phyloP scores from a whole-genome alignment of 495 filamentous ascomycete genomes.

The Hypoxylon fuscum region DNA sequence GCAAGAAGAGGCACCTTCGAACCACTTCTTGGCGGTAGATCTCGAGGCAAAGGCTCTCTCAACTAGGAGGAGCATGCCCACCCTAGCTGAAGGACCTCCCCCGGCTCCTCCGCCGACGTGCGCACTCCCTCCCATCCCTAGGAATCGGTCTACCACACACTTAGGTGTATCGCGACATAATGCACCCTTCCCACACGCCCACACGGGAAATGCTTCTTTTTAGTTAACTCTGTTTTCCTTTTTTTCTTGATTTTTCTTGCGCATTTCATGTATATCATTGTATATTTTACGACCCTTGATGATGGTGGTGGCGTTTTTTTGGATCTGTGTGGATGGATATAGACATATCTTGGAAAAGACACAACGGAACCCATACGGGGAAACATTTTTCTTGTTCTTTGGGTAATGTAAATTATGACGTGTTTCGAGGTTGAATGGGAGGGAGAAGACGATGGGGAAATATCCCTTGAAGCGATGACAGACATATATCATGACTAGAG shows the following conservation, averaged over 20 bases:
- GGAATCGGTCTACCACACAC: slow-evolving; percentile 24
- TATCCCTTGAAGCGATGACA: slow-evolving; percentile 9
- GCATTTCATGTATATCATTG: slow-evolving; percentile 35
- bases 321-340: slow-evolving; percentile 6
- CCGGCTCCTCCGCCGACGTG: slow-evolving; percentile 69
- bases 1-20: slow-evolving; percentile 39
- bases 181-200: neutral
- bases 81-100: slow-evolving; percentile 66
- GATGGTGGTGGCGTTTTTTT: slow-evolving; percentile 25
- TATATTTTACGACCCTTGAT: slow-evolving; percentile 27
- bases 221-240: slow-evolving; percentile 3
- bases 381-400: slow-evolving; percentile 13
- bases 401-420: neutral
- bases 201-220: neutral
- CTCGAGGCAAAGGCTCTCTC: slow-evolving; percentile 41
- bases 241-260: slow-evolving; percentile 4
- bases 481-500: slow-evolving; percentile 16
- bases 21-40: slow-evolving; percentile 44
- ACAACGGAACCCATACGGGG: slow-evolving; percentile 24
- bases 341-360: slow-evolving; percentile 6
- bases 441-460: slow-evolving; percentile 2
- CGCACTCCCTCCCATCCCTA: slow-evolving; percentile 69
- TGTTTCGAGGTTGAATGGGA: neutral
- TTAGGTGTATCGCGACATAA: slow-evolving; percentile 15
- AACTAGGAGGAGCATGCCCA: slow-evolving; percentile 66